Evolutionary conservation across 2,329 filamentous ascomycete genomes (phyloP).

Genomic region (Cladophialophora psammophila): DNA sequence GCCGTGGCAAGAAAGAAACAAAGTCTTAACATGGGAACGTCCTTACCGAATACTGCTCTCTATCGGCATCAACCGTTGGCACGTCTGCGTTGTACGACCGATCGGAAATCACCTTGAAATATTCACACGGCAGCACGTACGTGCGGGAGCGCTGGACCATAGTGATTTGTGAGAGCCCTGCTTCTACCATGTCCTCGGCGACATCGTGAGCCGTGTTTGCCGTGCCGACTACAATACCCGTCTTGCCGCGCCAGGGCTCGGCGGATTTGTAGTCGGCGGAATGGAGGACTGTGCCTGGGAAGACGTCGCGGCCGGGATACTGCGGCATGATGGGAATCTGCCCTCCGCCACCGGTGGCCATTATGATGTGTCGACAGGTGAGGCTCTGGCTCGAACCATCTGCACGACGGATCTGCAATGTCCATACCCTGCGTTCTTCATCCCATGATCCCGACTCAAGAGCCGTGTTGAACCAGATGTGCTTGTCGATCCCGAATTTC

Average conservation of each 20-base stretch:
- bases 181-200: constrained; percentile 56
- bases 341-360: constrained; percentile 27
- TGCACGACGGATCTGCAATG: constrained; percentile 44
- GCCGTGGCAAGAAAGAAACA: not conserved
- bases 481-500: constrained; percentile 43
- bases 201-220: constrained; percentile 60
- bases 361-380: constrained; percentile 18
- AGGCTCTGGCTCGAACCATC: constrained; percentile 21
- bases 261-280: constrained; percentile 46
- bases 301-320: constrained; percentile 43
- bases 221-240: constrained; percentile 56
- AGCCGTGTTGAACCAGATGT: constrained; percentile 54
- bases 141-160: constrained; percentile 57
- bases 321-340: constrained; percentile 38
- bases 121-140: constrained; percentile 41
- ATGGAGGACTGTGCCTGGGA: constrained; percentile 49
- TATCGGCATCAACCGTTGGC: constrained; percentile 38
- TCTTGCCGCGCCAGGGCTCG: constrained; percentile 49
- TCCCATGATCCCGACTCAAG: constrained; percentile 52
- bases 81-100: constrained; percentile 37
- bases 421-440: constrained; percentile 50
- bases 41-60: constrained; percentile 36
- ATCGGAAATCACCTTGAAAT: constrained; percentile 37
- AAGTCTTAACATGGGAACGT: not conserved
- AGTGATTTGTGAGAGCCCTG: constrained; percentile 52